Percentiles rank a stretch among this genome's conserved stretches.
phyloP scores from a whole-genome alignment of 352 stramenopile genomes.

The Pilasporangium apinafurcum region DNA sequence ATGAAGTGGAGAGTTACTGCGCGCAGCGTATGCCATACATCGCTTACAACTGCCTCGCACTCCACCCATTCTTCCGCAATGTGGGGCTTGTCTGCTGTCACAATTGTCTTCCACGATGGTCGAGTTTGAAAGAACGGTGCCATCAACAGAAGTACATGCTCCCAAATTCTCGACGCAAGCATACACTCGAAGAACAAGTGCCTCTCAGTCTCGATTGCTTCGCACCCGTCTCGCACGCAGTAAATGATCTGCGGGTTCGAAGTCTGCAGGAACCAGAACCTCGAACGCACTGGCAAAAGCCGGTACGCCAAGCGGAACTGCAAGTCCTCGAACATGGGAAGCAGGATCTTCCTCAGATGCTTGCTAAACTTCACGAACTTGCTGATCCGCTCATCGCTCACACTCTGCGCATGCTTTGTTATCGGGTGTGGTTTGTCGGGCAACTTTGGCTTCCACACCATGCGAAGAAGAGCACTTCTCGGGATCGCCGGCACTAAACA shows the following conservation, averaged over 20 bases:
- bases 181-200: slow-evolving; percentile 10
- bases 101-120: slow-evolving; percentile 4
- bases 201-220: slow-evolving; percentile 3
- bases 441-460: background rate
- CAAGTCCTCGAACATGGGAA: slow-evolving; percentile 7
- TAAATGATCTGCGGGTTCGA: background rate
- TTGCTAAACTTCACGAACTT: background rate
- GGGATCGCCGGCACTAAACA: slow-evolving; percentile 1
- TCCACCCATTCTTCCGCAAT: slow-evolving; percentile 1
- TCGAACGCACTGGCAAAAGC: slow-evolving; percentile 5
- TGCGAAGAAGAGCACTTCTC: background rate
- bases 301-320: slow-evolving; percentile 8
- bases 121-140: background rate
- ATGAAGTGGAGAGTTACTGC: slow-evolving; percentile 6
- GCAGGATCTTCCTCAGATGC: slow-evolving; percentile 1
- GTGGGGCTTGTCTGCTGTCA: background rate
- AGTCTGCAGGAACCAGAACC: slow-evolving; percentile 8
- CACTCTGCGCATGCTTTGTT: background rate
- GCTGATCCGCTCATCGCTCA: background rate
- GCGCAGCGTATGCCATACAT: slow-evolving; percentile 5
- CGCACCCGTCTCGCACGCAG: slow-evolving; percentile 3
- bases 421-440: background rate
- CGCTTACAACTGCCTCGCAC: background rate
- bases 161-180: background rate
- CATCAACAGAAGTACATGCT: background rate